Evolutionary conservation across 805 yeast species (phyloP).

Genomic region (Nakazawaea pomicola): DNA sequence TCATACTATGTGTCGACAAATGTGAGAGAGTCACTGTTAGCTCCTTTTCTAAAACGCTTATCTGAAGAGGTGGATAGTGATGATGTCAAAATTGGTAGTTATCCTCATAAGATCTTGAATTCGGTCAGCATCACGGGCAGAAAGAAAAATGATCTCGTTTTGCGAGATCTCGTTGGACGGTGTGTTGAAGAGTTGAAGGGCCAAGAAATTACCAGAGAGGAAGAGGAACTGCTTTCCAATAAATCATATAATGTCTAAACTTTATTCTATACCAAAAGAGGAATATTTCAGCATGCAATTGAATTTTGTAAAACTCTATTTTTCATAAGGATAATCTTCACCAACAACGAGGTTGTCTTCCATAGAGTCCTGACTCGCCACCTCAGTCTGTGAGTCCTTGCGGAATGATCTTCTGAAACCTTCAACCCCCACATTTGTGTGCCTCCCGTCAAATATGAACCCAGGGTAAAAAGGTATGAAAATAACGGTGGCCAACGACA

Average conservation of each 20-base stretch:
- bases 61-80: constrained; percentile 35
- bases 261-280: background rate
- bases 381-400: background rate
- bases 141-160: constrained; percentile 25
- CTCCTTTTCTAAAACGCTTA: constrained; percentile 51
- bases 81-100: constrained; percentile 71
- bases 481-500: constrained; percentile 41
- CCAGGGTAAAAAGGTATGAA: constrained; percentile 64
- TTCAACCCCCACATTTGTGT: constrained; percentile 15
- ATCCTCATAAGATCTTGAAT: constrained; percentile 70
- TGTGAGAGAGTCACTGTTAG: constrained; percentile 60
- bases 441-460: constrained; percentile 36
- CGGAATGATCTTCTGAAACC: background rate
- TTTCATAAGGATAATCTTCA: too few species aligned
- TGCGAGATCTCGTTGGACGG: constrained; percentile 41
- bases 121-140: constrained; percentile 76
- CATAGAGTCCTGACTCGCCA: background rate
- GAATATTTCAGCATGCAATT: too few species aligned
- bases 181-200: constrained; percentile 50
- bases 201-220: constrained; percentile 46
- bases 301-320: too few species aligned
- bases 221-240: constrained; percentile 37
- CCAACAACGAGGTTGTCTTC: too few species aligned
- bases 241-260: constrained; percentile 7
- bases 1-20: constrained; percentile 61